phyloP scores from a whole-genome alignment of 805 yeast species.

The Hanseniaspora pseudoguilliermondii region DNA sequence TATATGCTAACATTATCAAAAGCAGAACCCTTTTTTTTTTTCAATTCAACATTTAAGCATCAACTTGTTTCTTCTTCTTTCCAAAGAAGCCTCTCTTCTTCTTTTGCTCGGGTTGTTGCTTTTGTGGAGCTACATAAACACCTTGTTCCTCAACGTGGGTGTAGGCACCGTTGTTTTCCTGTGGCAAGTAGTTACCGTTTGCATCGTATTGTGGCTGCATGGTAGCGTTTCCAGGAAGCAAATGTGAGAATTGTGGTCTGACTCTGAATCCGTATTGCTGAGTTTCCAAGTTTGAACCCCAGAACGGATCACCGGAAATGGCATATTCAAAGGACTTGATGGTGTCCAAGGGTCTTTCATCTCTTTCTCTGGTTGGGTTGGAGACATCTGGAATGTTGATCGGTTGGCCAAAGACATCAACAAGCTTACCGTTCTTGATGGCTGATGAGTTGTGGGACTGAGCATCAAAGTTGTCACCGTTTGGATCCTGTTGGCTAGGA shows the following conservation, averaged over 20 bases:
- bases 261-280: constrained; percentile 73
- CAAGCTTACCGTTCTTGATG: constrained; percentile 23
- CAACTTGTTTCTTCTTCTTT: constrained; percentile 37
- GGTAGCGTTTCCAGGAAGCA: constrained; percentile 8
- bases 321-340: constrained; percentile 88
- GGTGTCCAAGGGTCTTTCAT: constrained; percentile 94
- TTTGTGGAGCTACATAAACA: constrained; percentile 48
- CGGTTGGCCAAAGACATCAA: constrained; percentile 75
- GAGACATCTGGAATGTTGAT: constrained; percentile 73
- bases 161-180: constrained; percentile 22
- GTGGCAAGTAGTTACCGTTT: constrained; percentile 21
- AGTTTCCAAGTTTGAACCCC: constrained; percentile 72
- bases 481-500: neutral
- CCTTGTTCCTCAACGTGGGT: constrained; percentile 36
- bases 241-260: constrained; percentile 43
- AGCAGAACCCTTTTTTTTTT: neutral
- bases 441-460: constrained; percentile 17
- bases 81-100: constrained; percentile 76
- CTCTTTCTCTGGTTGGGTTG: constrained; percentile 85
- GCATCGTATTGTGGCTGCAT: constrained; percentile 25
- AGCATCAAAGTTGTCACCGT: constrained; percentile 16
- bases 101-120: constrained; percentile 39
- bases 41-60: neutral
- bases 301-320: constrained; percentile 73
- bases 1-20: no score